Conservation (phyloP, 2,329 filamentous ascomycete species). For the Teratosphaeria zuluensis region DNA sequence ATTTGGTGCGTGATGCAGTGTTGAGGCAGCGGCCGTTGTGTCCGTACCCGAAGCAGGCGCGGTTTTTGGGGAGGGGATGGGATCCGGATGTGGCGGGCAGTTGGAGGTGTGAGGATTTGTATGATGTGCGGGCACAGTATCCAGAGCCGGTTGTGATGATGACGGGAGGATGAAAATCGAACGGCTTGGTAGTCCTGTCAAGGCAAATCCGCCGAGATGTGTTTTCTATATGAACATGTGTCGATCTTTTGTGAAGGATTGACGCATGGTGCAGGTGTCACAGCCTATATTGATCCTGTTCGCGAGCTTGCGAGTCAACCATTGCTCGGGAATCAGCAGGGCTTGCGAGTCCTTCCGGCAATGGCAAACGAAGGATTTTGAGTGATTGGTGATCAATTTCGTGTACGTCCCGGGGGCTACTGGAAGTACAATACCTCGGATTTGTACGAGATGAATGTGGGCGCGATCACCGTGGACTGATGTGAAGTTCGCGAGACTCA, state of each 20-base stretch:
- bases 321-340: background rate
- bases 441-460: background rate
- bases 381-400: background rate
- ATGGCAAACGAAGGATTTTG: background rate
- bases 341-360: background rate
- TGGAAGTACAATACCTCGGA: background rate
- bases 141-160: background rate
- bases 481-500: background rate
- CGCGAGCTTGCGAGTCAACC: background rate
- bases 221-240: background rate
- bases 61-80: slow-evolving; percentile 19
- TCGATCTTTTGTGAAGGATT: background rate
- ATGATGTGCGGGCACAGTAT: slow-evolving; percentile 2
- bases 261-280: background rate
- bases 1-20: slow-evolving; percentile 21
- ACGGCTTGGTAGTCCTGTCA: background rate
- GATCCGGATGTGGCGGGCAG: slow-evolving; percentile 19
- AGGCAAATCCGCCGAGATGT: background rate
- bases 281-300: background rate
- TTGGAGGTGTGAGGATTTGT: slow-evolving; percentile 19
- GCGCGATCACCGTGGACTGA: background rate
- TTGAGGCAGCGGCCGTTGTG: slow-evolving; percentile 28
- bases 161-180: background rate
- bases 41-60: slow-evolving; percentile 23
- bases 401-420: background rate